These are phyloP conservation scores for Fragaria vesca DNA, from an alignment of 306 rosid genomes.

Conservation along the genomic window DNA sequence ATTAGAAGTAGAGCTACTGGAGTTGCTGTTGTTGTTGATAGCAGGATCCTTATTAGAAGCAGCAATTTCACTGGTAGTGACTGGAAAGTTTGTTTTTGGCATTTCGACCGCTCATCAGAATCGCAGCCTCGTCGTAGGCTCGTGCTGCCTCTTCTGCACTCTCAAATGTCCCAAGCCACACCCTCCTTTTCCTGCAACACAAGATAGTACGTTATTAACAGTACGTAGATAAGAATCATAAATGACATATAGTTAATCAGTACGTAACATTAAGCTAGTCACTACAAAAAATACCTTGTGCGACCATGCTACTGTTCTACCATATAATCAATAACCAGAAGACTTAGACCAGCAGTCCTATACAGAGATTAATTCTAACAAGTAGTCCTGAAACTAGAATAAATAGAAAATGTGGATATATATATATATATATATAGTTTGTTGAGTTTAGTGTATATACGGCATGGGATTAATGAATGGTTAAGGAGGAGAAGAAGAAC, in stretches of 20 bases:
- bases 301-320: neutral
- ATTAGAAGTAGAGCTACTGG: conserved; percentile 6
- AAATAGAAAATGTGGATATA: neutral
- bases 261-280: neutral
- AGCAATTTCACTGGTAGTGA: conserved; percentile 19
- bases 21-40: neutral
- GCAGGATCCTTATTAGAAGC: conserved; percentile 12
- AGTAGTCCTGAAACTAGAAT: neutral
- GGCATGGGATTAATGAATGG: neutral
- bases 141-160: conserved; percentile 86
- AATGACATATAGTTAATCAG: neutral
- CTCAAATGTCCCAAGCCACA: conserved; percentile 90
- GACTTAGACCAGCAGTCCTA: neutral
- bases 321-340: neutral
- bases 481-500: neutral
- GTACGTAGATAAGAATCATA: neutral
- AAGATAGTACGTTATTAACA: neutral
- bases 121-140: conserved; percentile 91
- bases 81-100: conserved; percentile 83
- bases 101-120: conserved; percentile 71
- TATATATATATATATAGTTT: neutral
- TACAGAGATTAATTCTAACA: neutral
- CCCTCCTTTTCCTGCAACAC: conserved; percentile 73
- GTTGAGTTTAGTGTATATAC: neutral
- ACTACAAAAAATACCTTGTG: neutral